Base-by-base conservation (phyloP, 73 alveolate genomes). In the Tetrahymena malaccensis region DNA sequence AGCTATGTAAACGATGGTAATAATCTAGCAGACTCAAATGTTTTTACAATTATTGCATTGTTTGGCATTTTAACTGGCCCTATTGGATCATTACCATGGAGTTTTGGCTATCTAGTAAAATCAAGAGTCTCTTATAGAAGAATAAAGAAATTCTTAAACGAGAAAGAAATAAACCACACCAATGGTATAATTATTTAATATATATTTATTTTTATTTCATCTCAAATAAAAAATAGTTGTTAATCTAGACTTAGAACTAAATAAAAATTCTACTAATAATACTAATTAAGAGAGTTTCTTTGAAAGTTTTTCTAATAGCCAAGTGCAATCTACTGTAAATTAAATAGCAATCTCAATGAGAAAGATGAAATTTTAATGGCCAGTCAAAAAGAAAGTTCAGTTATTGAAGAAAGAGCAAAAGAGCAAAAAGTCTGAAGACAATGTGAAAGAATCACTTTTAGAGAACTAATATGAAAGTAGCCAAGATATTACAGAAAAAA, bases 11-110 rank as follows among this genome's bases (percentile, higher is more conserved):
- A 44, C 44, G 97, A 85, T 37, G 97, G 94, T 33, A 34, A 93
- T 16, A 35, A 94, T 27, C 35, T 95, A 43, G 40, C 44, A 34
- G 83, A 89, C 25, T 85, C 97, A 0, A 95, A 95, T 55, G 94
- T 95, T 12, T 95, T 95, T 34, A 95, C 97, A 43, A 95, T 95
- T 16, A 95, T 95, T 89, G 97, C 97, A 9, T 95, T 95, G 57
- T 95, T 95, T 43, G 94, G 94, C 25, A 85, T 95, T 25, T 57
- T 95, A 25, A 85, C 97, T 27, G 84, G 70, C 31, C 97, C 97
- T 0, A 43, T 95, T 40, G 95, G 97, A 44, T 94, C 93, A 15
- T 37, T 95, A 9, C 97, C 97, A 43, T 89, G 94, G 93, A 85
- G 85, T 22, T 16, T 95, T 34, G 93, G 94, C 43, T 34, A 95